These are phyloP conservation scores for Nemophila menziesii DNA, from an alignment of 257 asterid species.

Conservation along the genomic window DNA sequence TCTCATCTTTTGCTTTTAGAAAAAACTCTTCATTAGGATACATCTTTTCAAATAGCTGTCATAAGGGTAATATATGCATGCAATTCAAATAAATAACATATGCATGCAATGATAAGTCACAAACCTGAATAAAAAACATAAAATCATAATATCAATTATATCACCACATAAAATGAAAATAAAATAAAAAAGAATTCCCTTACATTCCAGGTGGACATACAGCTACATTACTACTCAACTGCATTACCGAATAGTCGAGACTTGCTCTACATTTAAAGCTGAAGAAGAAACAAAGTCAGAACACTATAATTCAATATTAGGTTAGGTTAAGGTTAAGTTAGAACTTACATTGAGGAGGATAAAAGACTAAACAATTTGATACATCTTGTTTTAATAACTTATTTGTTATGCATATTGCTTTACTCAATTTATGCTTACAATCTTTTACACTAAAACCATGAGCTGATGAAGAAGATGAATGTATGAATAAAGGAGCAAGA, in stretches of 20 bases:
- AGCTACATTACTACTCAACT: slow-evolving; percentile 65
- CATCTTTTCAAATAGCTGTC: too few species aligned
- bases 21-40: too few species aligned
- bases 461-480: too few species aligned
- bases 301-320: too few species aligned
- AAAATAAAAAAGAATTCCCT: too few species aligned
- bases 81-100: too few species aligned
- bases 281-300: slow-evolving; percentile 12
- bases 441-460: slow-evolving; percentile 21
- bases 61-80: too few species aligned
- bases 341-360: slow-evolving; percentile 68
- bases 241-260: slow-evolving; percentile 55
- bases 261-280: slow-evolving; percentile 75
- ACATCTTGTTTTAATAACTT: slow-evolving; percentile 43
- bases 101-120: too few species aligned
- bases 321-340: slow-evolving; percentile 5
- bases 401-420: slow-evolving; percentile 72
- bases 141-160: too few species aligned
- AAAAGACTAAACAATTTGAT: slow-evolving; percentile 57
- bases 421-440: slow-evolving; percentile 44
- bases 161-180: too few species aligned
- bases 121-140: too few species aligned
- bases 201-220: slow-evolving; percentile 77
- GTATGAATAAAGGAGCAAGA: slow-evolving; percentile 67
- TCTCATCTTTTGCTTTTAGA: too few species aligned